Conservation (phyloP, 2,329 filamentous ascomycete species). For the Ophiostoma tasmaniense region DNA sequence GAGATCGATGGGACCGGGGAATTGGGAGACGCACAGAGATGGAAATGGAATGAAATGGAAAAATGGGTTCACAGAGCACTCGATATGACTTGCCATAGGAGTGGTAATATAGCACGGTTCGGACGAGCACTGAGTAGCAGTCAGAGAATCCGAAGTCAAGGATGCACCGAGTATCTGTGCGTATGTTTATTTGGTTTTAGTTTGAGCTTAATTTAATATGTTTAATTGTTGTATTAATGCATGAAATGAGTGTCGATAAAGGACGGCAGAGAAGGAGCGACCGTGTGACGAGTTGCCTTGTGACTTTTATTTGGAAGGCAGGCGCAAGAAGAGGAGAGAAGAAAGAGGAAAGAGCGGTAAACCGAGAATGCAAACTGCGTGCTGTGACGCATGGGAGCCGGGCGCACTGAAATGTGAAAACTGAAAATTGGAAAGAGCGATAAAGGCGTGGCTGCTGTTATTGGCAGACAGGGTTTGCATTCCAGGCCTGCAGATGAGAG, state of each 20-base stretch:
- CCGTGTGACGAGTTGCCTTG: not conserved
- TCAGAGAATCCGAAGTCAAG: not conserved
- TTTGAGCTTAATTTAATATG: not conserved
- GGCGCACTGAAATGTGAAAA: not conserved
- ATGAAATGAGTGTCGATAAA: not conserved
- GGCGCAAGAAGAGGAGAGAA: not conserved
- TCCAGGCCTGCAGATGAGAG: not conserved
- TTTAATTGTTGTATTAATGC: not conserved
- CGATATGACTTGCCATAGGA: not conserved
- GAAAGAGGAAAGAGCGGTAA: not conserved
- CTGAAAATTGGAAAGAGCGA: not conserved
- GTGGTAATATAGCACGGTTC: not conserved
- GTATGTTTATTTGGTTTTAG: not conserved
- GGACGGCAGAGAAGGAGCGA: not conserved
- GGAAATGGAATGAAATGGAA: slow-evolving; percentile 3
- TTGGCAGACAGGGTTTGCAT: not conserved
- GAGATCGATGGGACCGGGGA: slow-evolving; percentile 17
- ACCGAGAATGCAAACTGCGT: not conserved
- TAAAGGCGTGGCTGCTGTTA: not conserved
- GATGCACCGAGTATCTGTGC: not conserved
- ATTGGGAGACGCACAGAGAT: not conserved
- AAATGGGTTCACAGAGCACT: not conserved
- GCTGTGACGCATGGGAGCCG: no score
- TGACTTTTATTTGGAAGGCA: not conserved
- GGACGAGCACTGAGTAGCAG: not conserved